Conservation (phyloP, 495 filamentous ascomycete genomes). For the Lepidopterella palustris region DNA sequence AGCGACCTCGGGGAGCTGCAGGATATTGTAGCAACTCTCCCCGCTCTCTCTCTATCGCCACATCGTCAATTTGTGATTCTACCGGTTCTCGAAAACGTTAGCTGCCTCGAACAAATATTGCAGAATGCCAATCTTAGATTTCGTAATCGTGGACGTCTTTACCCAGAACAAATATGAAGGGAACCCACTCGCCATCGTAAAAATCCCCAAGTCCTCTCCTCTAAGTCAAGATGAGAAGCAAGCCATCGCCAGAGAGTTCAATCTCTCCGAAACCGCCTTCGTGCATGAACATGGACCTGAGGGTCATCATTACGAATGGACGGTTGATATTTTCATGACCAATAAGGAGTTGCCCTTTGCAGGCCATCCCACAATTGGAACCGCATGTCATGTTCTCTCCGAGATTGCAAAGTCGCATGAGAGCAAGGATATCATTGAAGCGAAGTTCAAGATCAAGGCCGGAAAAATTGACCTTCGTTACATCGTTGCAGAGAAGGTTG, state of each 20-base stretch:
- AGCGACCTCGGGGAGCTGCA: background rate
- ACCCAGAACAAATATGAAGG: slow-evolving; percentile 51
- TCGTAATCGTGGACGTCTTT: slow-evolving; percentile 61
- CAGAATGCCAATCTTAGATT: too few relatives aligned
- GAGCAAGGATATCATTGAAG: slow-evolving; percentile 10
- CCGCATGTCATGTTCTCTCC: slow-evolving; percentile 38
- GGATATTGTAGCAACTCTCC: background rate
- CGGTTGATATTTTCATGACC: slow-evolving; percentile 66
- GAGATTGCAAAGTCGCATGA: background rate
- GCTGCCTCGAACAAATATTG: too few relatives aligned
- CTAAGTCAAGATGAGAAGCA: slow-evolving; percentile 55
- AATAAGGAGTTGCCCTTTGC: slow-evolving; percentile 64
- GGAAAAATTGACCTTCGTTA: slow-evolving; percentile 50
- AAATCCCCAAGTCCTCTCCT: slow-evolving; percentile 38
- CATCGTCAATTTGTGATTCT: too few relatives aligned
- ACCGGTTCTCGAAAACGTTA: background rate
- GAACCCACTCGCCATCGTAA: slow-evolving; percentile 63
- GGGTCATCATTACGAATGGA: slow-evolving; percentile 17
- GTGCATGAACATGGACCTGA: slow-evolving; percentile 48
- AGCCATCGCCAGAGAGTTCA: slow-evolving; percentile 70
- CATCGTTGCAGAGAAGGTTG: slow-evolving; percentile 35
- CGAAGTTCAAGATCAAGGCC: slow-evolving; percentile 49
- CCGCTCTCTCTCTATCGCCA: background rate
- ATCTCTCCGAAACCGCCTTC: slow-evolving; percentile 80
- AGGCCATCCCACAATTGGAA: slow-evolving; percentile 72